Evolutionary conservation across 2,329 filamentous ascomycete species (phyloP).

Genomic region (Zalaria obscura): DNA sequence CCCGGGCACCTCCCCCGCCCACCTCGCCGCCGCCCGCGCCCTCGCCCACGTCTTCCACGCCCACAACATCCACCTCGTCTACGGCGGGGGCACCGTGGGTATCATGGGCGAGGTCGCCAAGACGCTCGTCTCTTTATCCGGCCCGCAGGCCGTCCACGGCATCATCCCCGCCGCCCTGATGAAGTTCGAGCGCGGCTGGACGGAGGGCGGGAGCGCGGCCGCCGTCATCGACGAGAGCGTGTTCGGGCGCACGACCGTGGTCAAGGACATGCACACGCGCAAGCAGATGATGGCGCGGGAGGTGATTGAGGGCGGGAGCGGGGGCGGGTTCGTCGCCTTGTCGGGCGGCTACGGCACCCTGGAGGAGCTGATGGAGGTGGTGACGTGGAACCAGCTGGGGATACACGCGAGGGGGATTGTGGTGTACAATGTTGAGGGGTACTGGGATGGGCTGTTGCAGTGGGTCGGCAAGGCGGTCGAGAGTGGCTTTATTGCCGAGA

Average conservation of each 20-base stretch:
- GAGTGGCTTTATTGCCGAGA: conserved; percentile 60
- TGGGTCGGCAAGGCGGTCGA: conserved; percentile 69
- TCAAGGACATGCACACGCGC: conserved; percentile 89
- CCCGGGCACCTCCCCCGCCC: conserved; percentile 54
- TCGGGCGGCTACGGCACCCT: conserved; percentile 86
- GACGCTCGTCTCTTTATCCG: conserved; percentile 69
- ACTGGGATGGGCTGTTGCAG: conserved; percentile 73
- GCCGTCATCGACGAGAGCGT: conserved; percentile 45
- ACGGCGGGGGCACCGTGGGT: conserved; percentile 86
- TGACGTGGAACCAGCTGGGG: conserved; percentile 87
- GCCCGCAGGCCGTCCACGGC: conserved; percentile 73
- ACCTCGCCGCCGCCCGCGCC: conserved; percentile 63
- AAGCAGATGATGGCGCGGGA: conserved; percentile 89
- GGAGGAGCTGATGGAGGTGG: conserved; percentile 86
- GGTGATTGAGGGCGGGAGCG: conserved; percentile 66
- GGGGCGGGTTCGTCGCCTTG: conserved; percentile 79
- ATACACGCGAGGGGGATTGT: conserved; percentile 74
- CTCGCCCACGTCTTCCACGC: conserved; percentile 62
- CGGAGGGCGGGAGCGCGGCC: conserved; percentile 29
- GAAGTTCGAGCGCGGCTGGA: conserved; percentile 55
- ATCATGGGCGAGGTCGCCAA: conserved; percentile 91
- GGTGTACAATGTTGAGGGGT: conserved; percentile 75
- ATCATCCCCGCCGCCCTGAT: conserved; percentile 84
- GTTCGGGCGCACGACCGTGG: conserved; percentile 77
- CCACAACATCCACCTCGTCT: conserved; percentile 71